These are phyloP conservation scores for Lactifluus pinguis DNA, from an alignment of 768 basidiomycete species.

Conservation along the genomic window DNA sequence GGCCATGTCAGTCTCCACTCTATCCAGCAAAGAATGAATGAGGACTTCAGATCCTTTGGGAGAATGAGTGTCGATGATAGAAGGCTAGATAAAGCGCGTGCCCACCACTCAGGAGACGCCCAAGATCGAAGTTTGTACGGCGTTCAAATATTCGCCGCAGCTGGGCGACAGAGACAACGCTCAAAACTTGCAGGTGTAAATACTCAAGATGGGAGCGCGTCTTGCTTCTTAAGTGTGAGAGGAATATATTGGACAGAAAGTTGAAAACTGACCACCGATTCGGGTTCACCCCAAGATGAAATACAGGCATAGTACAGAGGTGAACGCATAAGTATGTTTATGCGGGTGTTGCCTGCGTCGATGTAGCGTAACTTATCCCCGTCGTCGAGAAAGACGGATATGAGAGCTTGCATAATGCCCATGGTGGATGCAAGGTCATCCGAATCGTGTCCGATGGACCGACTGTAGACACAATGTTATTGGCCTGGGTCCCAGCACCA, in stretches of 20 bases:
- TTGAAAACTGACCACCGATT: slow-evolving; percentile 69
- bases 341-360: slow-evolving; percentile 70
- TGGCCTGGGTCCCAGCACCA: not conserved
- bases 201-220: slow-evolving; percentile 91
- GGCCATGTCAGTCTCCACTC: slow-evolving; percentile 71
- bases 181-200: slow-evolving; percentile 86
- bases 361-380: slow-evolving; percentile 80
- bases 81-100: not conserved
- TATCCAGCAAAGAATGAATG: slow-evolving; percentile 57
- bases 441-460: slow-evolving; percentile 44
- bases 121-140: slow-evolving; percentile 85
- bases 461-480: slow-evolving; percentile 27
- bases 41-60: slow-evolving; percentile 71
- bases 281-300: slow-evolving; percentile 92
- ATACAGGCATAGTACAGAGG: slow-evolving; percentile 90
- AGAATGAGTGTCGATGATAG: not conserved
- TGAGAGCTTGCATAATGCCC: slow-evolving; percentile 90
- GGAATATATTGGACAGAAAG: slow-evolving; percentile 5
- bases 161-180: slow-evolving; percentile 80
- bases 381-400: slow-evolving; percentile 93
- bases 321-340: slow-evolving; percentile 77
- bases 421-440: slow-evolving; percentile 71
- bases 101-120: slow-evolving; percentile 56
- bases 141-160: slow-evolving; percentile 80
- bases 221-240: slow-evolving; percentile 56